phyloP scores from a whole-genome alignment of 306 rosid species.

The Quercus ilex region DNA sequence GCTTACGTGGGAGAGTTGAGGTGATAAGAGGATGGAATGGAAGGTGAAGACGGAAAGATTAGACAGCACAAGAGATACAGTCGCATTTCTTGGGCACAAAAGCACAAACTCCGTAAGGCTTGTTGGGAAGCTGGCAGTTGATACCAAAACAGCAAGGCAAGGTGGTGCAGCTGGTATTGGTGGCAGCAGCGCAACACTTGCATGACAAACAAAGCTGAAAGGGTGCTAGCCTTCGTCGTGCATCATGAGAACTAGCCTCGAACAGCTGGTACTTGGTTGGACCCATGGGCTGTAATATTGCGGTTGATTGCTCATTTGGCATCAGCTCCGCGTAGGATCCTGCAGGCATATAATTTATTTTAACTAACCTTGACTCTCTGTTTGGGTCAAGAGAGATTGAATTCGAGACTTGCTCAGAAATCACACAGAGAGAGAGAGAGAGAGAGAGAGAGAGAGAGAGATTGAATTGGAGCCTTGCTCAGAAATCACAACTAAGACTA shows the following conservation, averaged over 20 bases:
- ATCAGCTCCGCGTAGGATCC: neutral
- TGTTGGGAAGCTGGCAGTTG: constrained; percentile 37
- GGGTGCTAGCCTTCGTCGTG: constrained; percentile 23
- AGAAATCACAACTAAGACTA: neutral
- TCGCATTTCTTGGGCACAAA: constrained; percentile 33
- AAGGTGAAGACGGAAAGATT: neutral
- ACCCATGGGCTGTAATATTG: neutral
- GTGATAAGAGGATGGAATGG: neutral
- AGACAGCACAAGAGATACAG: constrained; percentile 23
- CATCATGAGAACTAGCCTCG: neutral
- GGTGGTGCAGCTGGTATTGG: constrained; percentile 8
- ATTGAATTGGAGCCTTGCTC: neutral
- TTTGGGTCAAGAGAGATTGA: neutral
- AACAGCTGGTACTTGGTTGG: constrained; percentile 3
- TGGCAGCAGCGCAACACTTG: constrained; percentile 30
- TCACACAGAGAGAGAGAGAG: too few relatives aligned
- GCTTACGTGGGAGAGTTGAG: neutral
- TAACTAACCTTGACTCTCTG: neutral
- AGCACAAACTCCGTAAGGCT: constrained; percentile 41
- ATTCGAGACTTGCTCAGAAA: too few relatives aligned
- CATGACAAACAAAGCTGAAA: constrained; percentile 31
- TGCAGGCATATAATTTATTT: neutral
- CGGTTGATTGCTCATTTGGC: neutral
- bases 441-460: too few relatives aligned
- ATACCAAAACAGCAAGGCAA: constrained; percentile 42